Conservation (phyloP, 352 stramenopile genomes). For the Phytophthora ohioensis region DNA sequence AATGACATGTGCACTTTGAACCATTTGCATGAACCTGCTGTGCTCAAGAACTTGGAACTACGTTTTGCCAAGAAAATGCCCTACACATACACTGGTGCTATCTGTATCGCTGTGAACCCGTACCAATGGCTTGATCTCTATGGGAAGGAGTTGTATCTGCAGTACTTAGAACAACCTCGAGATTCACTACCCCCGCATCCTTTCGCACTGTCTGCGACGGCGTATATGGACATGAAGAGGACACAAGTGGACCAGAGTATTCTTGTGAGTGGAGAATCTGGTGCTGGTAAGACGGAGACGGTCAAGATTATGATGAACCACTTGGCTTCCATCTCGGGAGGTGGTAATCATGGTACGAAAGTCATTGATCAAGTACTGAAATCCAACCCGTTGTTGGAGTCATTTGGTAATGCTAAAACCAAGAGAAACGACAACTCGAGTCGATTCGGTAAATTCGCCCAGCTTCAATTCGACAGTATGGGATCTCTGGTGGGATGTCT, state of each 20-base stretch:
- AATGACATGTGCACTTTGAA: constrained; percentile 87
- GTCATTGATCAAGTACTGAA: constrained; percentile 86
- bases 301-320: constrained; percentile 94
- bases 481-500: constrained; percentile 73
- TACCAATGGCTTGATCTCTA: constrained; percentile 88
- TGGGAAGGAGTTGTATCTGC: constrained; percentile 65
- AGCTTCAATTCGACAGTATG: constrained; percentile 76
- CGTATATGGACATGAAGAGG: constrained; percentile 82
- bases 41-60: constrained; percentile 81
- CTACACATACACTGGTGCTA: constrained; percentile 86
- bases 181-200: constrained; percentile 70
- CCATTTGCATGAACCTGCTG: constrained; percentile 79
- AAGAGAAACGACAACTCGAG: constrained; percentile 87
- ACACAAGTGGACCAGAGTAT: constrained; percentile 88
- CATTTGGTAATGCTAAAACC: constrained; percentile 85
- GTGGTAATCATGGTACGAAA: constrained; percentile 67
- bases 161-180: constrained; percentile 65
- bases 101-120: constrained; percentile 84
- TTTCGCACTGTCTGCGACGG: constrained; percentile 72
- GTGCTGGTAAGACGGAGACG: constrained; percentile 95
- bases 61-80: constrained; percentile 76
- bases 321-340: constrained; percentile 78
- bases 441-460: constrained; percentile 85
- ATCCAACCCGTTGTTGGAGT: constrained; percentile 80
- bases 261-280: constrained; percentile 86